Percentiles rank a stretch among this genome's conserved stretches.
phyloP scores from a whole-genome alignment of 495 filamentous ascomycete species.

The Hypomontagnella submonticulosa region DNA sequence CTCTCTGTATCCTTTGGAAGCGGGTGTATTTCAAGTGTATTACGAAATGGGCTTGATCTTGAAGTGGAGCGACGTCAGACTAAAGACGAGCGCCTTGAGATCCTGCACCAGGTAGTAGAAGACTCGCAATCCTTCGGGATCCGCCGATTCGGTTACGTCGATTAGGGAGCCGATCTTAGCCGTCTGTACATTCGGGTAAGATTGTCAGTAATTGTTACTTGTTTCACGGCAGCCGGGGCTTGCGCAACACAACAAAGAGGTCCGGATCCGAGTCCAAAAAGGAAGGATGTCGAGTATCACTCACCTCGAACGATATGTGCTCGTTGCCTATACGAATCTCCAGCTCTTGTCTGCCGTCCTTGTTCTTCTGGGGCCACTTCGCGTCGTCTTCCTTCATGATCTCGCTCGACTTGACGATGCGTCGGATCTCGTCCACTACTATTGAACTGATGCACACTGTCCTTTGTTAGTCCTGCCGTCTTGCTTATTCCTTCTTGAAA shows the following conservation, averaged over 20 bases:
- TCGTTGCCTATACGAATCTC: constrained; percentile 95
- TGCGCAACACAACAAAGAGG: no score
- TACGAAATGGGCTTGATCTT: constrained; percentile 91
- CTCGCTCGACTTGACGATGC: constrained; percentile 97
- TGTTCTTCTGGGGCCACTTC: constrained; percentile 99
- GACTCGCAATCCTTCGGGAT: constrained; percentile 96
- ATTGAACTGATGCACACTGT: constrained; percentile 95
- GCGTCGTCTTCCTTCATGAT: constrained; percentile 99
- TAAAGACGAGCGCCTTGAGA: constrained; percentile 96
- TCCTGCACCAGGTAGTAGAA: constrained; percentile 99
- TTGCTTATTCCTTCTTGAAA: neutral
- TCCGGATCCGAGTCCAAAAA: neutral
- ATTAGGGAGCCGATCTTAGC: constrained; percentile 98
- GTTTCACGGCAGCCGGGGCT: neutral
- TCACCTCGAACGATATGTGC: constrained; percentile 97
- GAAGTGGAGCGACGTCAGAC: constrained; percentile 95
- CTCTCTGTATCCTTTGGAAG: neutral
- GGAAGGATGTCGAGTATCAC: neutral
- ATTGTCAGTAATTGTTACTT: constrained; percentile 49
- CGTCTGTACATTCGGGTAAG: constrained; percentile 66
- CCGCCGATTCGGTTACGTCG: constrained; percentile 94
- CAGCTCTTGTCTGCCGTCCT: constrained; percentile 96
- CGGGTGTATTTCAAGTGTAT: neutral
- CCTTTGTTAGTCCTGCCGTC: constrained; percentile 18
- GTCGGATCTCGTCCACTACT: constrained; percentile 94